Conservation (phyloP, 345 rosid genomes). For the rapeseed (Brassica napus) region DNA sequence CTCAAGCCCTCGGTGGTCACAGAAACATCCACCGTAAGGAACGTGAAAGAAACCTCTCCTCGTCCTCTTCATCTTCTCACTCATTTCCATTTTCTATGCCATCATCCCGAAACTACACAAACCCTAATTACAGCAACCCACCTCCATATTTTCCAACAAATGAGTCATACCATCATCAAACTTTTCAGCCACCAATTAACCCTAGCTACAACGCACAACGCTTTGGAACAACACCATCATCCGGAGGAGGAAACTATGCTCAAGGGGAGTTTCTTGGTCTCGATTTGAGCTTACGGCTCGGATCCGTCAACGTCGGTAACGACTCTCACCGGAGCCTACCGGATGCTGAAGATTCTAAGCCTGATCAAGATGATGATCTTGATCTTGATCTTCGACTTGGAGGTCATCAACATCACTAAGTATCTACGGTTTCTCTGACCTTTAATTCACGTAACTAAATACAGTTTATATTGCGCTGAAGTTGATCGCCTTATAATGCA, state of each 20-base stretch:
- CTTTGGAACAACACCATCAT: slow-evolving; percentile 22
- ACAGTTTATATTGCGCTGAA: not conserved
- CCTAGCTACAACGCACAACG: slow-evolving; percentile 15
- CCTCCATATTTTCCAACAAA: slow-evolving; percentile 21
- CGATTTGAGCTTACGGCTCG: slow-evolving; percentile 58
- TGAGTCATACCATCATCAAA: slow-evolving; percentile 26
- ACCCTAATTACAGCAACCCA: slow-evolving; percentile 14
- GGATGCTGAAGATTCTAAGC: slow-evolving; percentile 31
- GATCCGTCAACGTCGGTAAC: slow-evolving; percentile 35
- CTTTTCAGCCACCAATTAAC: slow-evolving; percentile 21
- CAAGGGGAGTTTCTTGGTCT: slow-evolving; percentile 48
- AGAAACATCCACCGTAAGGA: slow-evolving; percentile 80
- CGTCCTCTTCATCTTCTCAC: slow-evolving; percentile 18
- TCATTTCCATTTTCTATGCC: slow-evolving; percentile 13
- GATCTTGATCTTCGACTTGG: slow-evolving; percentile 96
- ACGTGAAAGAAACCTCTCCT: slow-evolving; percentile 13
- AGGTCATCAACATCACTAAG: slow-evolving; percentile 33
- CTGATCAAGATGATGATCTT: slow-evolving; percentile 48
- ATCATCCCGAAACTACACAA: slow-evolving; percentile 11
- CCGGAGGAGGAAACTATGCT: not conserved
- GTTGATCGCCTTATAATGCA: not conserved
- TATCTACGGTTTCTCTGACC: not conserved
- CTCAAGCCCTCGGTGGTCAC: slow-evolving; percentile 94
- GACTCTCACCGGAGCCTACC: slow-evolving; percentile 18
- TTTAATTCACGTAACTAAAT: slow-evolving; percentile 3